Base-by-base conservation (phyloP, 805 yeast species). In the Schwanniomyces polymorphus region DNA sequence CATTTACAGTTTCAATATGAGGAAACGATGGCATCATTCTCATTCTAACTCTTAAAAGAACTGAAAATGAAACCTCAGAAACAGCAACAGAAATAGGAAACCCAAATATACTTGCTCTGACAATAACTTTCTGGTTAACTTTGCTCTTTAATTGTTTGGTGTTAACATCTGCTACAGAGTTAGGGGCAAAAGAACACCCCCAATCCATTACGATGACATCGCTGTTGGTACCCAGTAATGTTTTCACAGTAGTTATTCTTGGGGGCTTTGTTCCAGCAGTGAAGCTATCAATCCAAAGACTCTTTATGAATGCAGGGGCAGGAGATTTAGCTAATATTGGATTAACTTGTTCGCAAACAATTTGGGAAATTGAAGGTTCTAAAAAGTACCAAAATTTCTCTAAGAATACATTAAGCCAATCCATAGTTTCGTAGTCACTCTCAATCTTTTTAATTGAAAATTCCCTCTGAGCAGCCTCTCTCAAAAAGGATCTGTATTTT, bases 191-290 rank as follows among this genome's bases (percentile, higher is more conserved):
- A 1, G 97, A 88, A 38, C 87, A 80, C 37, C 84, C 86, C 97
- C 97, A 92, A 68, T 94, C 99, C 97, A 94, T 94, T 44, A 95
- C 97, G 9, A 92, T 95, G 44, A 94, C 86, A 61, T 92, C 97
- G 51, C 86, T 87, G 27, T 82, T 85, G n/a, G 97, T 92, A 52
- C 92, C 88, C 42, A 85, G 88, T 60, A 91, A 81, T 2, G 97
- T 88, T 63, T 94, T 88, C 16, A 92, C 97, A 52, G 77, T 76
- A 61, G 94, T 97, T 50, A 94, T 78, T 65, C 99, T 81, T 28
- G 97, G 97, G 8, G 99, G 97, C 70, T 94, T 94, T 5, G 97
- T 85, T 52, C 99, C 99, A 14, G 86, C 79, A 7, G 98, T 94
- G 63, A 94, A 85, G 49, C 88, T 80, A 64, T 88, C 94, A 44